Conservation (phyloP, 2,329 filamentous ascomycete species). For the Clathrospora elynae region DNA sequence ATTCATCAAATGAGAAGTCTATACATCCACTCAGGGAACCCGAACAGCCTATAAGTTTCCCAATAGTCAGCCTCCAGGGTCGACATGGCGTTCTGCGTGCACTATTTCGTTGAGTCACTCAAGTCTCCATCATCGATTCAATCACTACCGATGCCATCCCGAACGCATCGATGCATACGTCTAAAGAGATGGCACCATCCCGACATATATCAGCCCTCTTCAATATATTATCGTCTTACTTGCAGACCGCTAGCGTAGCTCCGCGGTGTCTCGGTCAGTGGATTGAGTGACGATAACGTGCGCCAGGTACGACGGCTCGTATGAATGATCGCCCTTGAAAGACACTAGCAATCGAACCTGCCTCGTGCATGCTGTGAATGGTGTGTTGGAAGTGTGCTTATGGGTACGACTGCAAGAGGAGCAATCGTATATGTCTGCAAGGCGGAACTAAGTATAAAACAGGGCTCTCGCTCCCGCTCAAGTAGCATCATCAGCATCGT, state of each 20-base stretch:
- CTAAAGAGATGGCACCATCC: constrained; percentile 8
- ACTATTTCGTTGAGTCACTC: neutral
- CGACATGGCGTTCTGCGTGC: neutral
- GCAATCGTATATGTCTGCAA: neutral
- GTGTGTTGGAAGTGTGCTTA: constrained; percentile 2
- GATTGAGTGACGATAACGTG: too few species aligned
- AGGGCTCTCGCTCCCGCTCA: constrained; percentile 6
- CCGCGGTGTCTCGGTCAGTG: constrained; percentile 5
- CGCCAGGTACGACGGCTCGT: constrained; percentile 12
- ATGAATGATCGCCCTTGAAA: constrained; percentile 6
- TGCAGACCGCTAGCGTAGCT: constrained; percentile 1
- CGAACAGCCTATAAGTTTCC: too few species aligned
- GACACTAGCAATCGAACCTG: constrained; percentile 10
- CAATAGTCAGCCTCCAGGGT: too few species aligned
- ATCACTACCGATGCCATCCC: neutral
- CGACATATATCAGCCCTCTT: constrained; percentile 1
- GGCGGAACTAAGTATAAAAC: constrained; percentile 18
- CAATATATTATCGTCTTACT: neutral
- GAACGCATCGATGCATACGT: neutral
- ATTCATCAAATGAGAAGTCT: too few species aligned
- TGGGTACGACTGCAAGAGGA: constrained; percentile 1
- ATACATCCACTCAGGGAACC: too few species aligned
- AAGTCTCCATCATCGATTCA: neutral
- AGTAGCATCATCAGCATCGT: constrained; percentile 6
- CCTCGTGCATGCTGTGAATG: constrained; percentile 12